A percentile compares a stretch with the other conserved stretches of the same genome.
These are phyloP conservation scores for Escovopsis weberi DNA, from an alignment of 2,329 filamentous ascomycete genomes.

Conservation along the genomic window DNA sequence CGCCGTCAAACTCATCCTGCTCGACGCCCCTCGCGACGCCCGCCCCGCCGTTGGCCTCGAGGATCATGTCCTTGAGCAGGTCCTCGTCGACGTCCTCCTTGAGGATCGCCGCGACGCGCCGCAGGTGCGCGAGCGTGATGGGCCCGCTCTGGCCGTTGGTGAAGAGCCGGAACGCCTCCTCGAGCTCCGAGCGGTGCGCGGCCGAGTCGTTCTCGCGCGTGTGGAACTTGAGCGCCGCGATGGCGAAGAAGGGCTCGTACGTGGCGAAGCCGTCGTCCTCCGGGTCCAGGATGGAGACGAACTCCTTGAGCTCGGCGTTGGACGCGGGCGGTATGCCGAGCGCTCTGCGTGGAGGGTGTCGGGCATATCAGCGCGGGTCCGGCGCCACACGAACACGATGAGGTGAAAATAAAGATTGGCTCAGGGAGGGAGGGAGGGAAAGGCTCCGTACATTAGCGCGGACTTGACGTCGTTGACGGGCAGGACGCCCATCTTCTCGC, in stretches of 20 bases:
- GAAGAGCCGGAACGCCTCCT: constrained; percentile 73
- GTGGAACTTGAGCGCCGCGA: constrained; percentile 77
- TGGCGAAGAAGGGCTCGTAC: constrained; percentile 71
- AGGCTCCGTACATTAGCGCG: constrained; percentile 49
- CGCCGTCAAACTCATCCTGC: constrained; percentile 68
- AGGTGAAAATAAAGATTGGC: too few relatives aligned
- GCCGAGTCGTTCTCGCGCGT: constrained; percentile 37
- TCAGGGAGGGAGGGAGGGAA: too few relatives aligned
- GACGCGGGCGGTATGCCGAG: constrained; percentile 57
- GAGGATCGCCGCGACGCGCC: constrained; percentile 63
- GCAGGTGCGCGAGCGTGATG: constrained; percentile 71
- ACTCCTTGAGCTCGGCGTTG: constrained; percentile 55
- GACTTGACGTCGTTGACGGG: constrained; percentile 53
- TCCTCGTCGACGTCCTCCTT: constrained; percentile 77
- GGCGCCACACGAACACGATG: too few relatives aligned
- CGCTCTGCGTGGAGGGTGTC: constrained; percentile 40
- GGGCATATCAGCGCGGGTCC: too few relatives aligned
- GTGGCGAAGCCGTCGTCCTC: constrained; percentile 62
- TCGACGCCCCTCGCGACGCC: constrained; percentile 57
- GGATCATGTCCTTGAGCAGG: constrained; percentile 80
- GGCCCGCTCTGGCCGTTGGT: constrained; percentile 38
- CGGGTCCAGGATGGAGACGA: constrained; percentile 71
- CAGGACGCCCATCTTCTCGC: constrained; percentile 59
- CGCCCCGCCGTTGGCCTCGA: constrained; percentile 77
- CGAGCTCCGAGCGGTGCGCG: constrained; percentile 51